phyloP scores from a whole-genome alignment of 2,329 filamentous ascomycete genomes.

The Scytalidium lignicola region DNA sequence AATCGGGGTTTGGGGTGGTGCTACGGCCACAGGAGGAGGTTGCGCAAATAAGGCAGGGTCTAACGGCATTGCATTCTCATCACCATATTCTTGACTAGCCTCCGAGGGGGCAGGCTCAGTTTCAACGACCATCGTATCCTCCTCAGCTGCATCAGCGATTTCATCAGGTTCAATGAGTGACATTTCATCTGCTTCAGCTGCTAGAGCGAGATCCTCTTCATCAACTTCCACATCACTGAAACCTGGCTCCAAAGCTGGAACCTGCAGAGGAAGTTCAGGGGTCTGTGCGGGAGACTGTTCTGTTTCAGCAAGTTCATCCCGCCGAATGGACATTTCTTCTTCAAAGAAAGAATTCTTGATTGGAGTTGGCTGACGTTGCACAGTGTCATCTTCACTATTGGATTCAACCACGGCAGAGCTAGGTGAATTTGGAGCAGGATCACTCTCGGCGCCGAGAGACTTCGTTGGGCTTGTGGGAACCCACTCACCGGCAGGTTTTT shows the following conservation, averaged over 20 bases:
- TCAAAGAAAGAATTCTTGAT: constrained; percentile 52
- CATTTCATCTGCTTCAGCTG: constrained; percentile 55
- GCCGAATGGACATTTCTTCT: constrained; percentile 50
- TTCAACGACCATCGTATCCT: constrained; percentile 6
- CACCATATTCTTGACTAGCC: constrained; percentile 60
- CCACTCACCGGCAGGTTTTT: constrained; percentile 56
- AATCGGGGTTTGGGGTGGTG: constrained; percentile 2
- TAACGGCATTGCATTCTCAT: constrained; percentile 58
- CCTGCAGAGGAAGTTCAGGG: constrained; percentile 20
- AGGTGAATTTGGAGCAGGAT: neutral
- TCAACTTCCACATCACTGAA: constrained; percentile 45
- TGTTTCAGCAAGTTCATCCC: constrained; percentile 30
- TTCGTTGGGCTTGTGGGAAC: constrained; percentile 48
- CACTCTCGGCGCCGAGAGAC: neutral
- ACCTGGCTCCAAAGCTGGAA: constrained; percentile 18
- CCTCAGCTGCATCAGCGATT: constrained; percentile 5
- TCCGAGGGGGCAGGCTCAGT: constrained; percentile 50
- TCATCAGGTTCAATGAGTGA: constrained; percentile 43
- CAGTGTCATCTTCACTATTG: neutral
- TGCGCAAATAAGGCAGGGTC: constrained; percentile 40
- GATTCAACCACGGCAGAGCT: neutral
- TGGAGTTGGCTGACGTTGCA: constrained; percentile 20
- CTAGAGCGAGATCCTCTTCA: constrained; percentile 53
- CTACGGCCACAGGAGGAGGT: constrained; percentile 1
- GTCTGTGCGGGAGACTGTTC: constrained; percentile 30